Evolutionary conservation across 78 protist species (phyloP), one percentile per base, ranked within the genome.

Genomic region (Pelomyxa schiedti): DNA sequence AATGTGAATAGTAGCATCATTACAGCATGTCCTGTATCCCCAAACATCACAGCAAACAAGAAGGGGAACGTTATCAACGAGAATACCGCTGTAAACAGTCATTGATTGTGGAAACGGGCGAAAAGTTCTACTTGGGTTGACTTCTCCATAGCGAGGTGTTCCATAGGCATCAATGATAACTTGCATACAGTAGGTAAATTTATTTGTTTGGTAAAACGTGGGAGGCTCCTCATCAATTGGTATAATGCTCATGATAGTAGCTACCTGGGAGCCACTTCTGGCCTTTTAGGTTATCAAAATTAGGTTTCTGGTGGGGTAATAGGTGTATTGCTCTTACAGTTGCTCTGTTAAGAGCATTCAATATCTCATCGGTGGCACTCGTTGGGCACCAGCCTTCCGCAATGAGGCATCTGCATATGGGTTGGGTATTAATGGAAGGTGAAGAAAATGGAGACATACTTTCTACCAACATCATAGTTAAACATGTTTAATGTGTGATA

Each of bases 41-140:
- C 99, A 79, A 93, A 99, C 99, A 99, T 99, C 82, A 99, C 94
- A 36, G 97, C 99, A 35, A 98, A 99, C 26, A 99, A 84, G 96
- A 96, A 99, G 40, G 99, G 99, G 94, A 98, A 99, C 37, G 99
- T 92, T 69, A 98, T 82, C 72, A 95, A 69, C 53, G 97, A 74
- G 78, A 95, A 87, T 39, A 88, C 88, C 1, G 88, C 93, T 35
- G 90, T n/a, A n/a, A n/a, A n/a, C n/a, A n/a, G n/a, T n/a, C n/a
- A n/a, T n/a, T n/a, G n/a, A n/a, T n/a, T n/a, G n/a, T n/a, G n/a
- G n/a, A n/a, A n/a, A n/a, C n/a, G n/a, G n/a, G n/a, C n/a, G n/a
- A n/a, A n/a, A n/a, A n/a, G n/a, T n/a, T n/a, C n/a, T n/a, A n/a
- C n/a, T n/a, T n/a, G 58, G 58, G 58, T 47, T 93, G 30, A 81